Percentiles rank a stretch among this genome's conserved stretches.
Conservation (phyloP, 352 stramenopile species). For the Blastocystis sp. region DNA sequence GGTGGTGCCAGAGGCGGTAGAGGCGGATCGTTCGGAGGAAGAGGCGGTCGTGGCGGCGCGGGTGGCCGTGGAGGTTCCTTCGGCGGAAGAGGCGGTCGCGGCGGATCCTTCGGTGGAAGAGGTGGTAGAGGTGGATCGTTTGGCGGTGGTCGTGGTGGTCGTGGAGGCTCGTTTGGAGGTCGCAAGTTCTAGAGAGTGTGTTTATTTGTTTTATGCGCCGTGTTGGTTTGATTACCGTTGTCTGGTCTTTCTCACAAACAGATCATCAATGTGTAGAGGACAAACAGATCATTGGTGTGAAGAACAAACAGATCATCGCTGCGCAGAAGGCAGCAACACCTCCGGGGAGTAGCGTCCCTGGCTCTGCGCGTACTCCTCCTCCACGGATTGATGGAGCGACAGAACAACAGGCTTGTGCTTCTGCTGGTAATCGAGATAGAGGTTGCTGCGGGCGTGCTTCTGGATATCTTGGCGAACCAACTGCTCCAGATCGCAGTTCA, state of each 20-base stretch:
- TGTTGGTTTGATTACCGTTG: constrained; percentile 1
- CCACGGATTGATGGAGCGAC: constrained; percentile 41
- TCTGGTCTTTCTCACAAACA: no score
- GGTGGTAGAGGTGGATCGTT: constrained; percentile 71
- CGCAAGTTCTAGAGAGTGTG: constrained; percentile 20
- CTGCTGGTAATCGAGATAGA: constrained; percentile 34
- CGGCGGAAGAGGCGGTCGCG: constrained; percentile 68
- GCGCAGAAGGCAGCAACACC: constrained; percentile 3
- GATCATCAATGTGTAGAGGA: background rate
- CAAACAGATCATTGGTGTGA: background rate
- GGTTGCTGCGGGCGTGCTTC: constrained; percentile 16
- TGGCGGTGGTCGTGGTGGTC: constrained; percentile 54
- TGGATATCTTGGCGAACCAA: constrained; percentile 34
- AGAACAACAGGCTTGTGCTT: constrained; percentile 28
- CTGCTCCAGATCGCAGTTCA: constrained; percentile 8
- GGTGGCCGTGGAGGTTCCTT: constrained; percentile 59
- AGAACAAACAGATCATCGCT: background rate
- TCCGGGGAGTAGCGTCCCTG: constrained; percentile 58
- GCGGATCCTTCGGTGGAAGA: constrained; percentile 69
- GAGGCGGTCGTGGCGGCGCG: constrained; percentile 68
- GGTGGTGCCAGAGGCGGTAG: constrained; percentile 73
- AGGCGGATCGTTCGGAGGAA: constrained; percentile 70
- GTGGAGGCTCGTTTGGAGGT: constrained; percentile 45
- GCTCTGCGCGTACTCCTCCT: constrained; percentile 1
- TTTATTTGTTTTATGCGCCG: constrained; percentile 57